Evolutionary conservation across 495 filamentous ascomycete species (phyloP), one percentile per base, ranked within the genome.

Genomic region (Cercophora samala): DNA sequence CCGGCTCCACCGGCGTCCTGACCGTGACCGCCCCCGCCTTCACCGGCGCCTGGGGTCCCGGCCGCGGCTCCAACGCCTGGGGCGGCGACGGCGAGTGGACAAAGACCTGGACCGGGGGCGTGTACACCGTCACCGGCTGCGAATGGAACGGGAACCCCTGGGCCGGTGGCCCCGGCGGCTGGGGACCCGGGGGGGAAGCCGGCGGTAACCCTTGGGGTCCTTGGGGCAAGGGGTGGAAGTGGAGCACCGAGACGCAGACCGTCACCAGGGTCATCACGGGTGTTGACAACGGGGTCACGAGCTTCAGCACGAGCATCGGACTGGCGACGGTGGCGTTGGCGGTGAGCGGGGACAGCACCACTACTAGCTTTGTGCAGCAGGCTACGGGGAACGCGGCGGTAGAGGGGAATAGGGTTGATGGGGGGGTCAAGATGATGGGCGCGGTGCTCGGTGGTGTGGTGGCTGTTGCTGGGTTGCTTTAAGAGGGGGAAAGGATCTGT

Each of bases 81-180:
- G 60, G 56, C 56, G 59, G 70, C 59, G 66, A 53, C 21, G 52
- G 65, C 51, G 56, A 69, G 51, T 62, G 26, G 56, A 68, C 77
- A n/a, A 68, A 61, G 58, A 81, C 80, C 63, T 83, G 78, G 79
- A 69, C 76, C 11, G 78, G 78, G 21, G 81, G 81, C 52, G 74
- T 75, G 42, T 81, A 80, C 54, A 83, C 81, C 37, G 78, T 83
- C 3, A 83, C 80, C 3, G 81, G 81, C 1, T 83, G 81, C 68
- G 72, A 79, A 55, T 83, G 78, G 72, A 68, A 72, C 66, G 81
- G 81, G 13, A 79, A 76, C n/a, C 77, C 78, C 0, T 82, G 81
- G 81, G 79, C 77, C 19, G 80, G 80, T 59, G 80, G 80, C 3
- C 81, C 81, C 1, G 77, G 76, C 64, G 80, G 80, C 11, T 81